phyloP scores from a whole-genome alignment of 306 rosid genomes.

The Trichosanthes truncata region DNA sequence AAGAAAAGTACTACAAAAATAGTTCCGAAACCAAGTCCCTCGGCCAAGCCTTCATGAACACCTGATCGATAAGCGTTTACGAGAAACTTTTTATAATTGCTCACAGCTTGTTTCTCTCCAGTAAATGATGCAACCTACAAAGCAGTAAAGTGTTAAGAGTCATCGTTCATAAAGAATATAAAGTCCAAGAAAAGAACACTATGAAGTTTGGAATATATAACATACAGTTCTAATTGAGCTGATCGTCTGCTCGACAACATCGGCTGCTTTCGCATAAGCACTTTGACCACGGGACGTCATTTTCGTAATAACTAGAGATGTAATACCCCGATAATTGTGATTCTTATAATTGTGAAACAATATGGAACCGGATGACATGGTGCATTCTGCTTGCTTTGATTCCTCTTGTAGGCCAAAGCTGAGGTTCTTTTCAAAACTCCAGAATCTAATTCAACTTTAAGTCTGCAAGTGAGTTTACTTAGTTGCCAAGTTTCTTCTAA shows the following conservation, averaged over 20 bases:
- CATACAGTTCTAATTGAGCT: slow-evolving; percentile 80
- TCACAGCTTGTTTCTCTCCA: slow-evolving; percentile 68
- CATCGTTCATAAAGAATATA: not conserved
- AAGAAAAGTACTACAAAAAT: slow-evolving; percentile 24
- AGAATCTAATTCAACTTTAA: slow-evolving; percentile 58
- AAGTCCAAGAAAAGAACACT: not conserved
- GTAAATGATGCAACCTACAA: slow-evolving; percentile 86
- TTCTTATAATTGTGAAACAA: not conserved
- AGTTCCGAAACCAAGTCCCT: slow-evolving; percentile 51
- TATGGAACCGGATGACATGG: not conserved
- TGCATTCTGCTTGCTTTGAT: slow-evolving; percentile 4
- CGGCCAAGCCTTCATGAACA: slow-evolving; percentile 54
- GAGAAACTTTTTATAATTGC: slow-evolving; percentile 46
- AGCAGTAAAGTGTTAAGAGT: not conserved
- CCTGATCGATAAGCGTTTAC: slow-evolving; percentile 41
- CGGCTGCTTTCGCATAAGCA: slow-evolving; percentile 61
- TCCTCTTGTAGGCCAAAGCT: slow-evolving; percentile 62
- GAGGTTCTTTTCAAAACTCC: slow-evolving; percentile 64
- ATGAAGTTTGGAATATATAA: not conserved
- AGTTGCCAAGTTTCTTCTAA: not conserved
- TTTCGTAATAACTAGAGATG: slow-evolving; percentile 28
- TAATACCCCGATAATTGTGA: too few species aligned
- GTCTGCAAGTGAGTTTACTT: slow-evolving; percentile 46
- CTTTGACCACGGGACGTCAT: slow-evolving; percentile 49
- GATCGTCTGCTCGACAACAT: slow-evolving; percentile 63